Percentiles rank a stretch among this genome's conserved stretches.
Conservation (phyloP, 805 yeast genomes). For the Metschnikowia borealis region DNA sequence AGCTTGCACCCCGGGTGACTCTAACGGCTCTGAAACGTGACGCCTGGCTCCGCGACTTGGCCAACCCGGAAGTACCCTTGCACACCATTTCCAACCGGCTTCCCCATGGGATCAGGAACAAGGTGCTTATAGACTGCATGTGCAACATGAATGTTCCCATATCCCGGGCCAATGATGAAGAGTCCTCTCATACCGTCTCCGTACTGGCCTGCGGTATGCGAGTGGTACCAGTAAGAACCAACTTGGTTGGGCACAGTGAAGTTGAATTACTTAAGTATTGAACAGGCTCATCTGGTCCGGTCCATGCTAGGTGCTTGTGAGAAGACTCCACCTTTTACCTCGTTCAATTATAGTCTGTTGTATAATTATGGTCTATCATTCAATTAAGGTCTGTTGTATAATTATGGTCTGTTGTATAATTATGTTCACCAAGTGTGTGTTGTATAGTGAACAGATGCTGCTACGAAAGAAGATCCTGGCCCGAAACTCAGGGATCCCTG, state of each 20-base stretch:
- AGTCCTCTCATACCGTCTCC: too few species aligned
- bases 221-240: too few species aligned
- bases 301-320: too few species aligned
- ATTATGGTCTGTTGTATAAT: too few species aligned
- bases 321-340: too few species aligned
- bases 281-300: too few species aligned
- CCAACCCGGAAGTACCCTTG: slow-evolving; percentile 63
- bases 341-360: too few species aligned
- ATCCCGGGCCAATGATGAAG: slow-evolving; percentile 71
- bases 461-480: slow-evolving; percentile 29
- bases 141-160: slow-evolving; percentile 65
- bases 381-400: too few species aligned
- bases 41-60: slow-evolving; percentile 79
- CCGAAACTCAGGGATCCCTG: slow-evolving; percentile 10
- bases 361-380: too few species aligned
- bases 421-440: slow-evolving; percentile 86
- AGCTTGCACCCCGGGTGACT: slow-evolving; percentile 86
- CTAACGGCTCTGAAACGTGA: slow-evolving; percentile 83
- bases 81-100: slow-evolving; percentile 67
- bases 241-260: too few species aligned
- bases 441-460: slow-evolving; percentile 51
- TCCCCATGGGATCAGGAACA: slow-evolving; percentile 86
- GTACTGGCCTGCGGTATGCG: too few species aligned
- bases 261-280: too few species aligned
- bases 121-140: slow-evolving; percentile 68